Percentiles rank a stretch among this genome's conserved stretches.
Evolutionary conservation across 257 asterid species (phyloP).

Genomic region (Nemophila menziesii): DNA sequence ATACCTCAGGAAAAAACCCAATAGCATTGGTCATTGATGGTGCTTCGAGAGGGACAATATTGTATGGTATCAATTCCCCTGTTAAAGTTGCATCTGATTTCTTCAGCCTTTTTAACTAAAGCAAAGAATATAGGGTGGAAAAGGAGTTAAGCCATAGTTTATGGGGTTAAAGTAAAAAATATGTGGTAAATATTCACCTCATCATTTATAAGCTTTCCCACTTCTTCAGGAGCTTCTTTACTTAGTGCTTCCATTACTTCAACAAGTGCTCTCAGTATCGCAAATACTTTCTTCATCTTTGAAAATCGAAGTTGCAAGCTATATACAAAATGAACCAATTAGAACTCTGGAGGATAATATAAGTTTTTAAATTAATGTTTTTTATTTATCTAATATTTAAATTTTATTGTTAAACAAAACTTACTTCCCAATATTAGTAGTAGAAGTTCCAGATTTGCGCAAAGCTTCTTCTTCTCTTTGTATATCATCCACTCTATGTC

Average conservation of each 20-base stretch:
- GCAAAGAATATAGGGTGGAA: slow-evolving; percentile 8
- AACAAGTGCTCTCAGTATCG: slow-evolving; percentile 81
- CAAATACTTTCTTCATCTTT: slow-evolving; percentile 68
- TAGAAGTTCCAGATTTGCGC: slow-evolving; percentile 82
- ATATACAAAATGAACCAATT: neutral
- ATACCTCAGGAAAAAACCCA: slow-evolving; percentile 89
- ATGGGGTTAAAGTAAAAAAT: too few relatives aligned
- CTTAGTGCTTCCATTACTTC: slow-evolving; percentile 91
- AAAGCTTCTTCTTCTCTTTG: slow-evolving; percentile 71
- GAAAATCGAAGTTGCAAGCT: slow-evolving; percentile 49
- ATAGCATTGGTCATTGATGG: slow-evolving; percentile 72
- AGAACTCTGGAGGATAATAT: neutral
- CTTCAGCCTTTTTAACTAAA: slow-evolving; percentile 77
- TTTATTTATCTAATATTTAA: neutral
- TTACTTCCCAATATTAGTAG: slow-evolving; percentile 68
- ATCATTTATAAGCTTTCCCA: slow-evolving; percentile 64
- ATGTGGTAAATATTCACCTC: slow-evolving; percentile 44
- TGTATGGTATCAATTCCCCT: slow-evolving; percentile 64
- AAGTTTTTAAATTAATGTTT: too few relatives aligned
- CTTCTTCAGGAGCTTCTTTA: slow-evolving; percentile 72
- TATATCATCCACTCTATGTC: slow-evolving; percentile 77
- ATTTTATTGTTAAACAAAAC: slow-evolving; percentile 11
- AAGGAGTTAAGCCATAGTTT: too few relatives aligned
- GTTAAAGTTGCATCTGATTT: slow-evolving; percentile 64
- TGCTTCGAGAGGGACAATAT: slow-evolving; percentile 88